Evolutionary conservation across 345 rosid genomes (phyloP).

Genomic region (Lumnitzera racemosa): DNA sequence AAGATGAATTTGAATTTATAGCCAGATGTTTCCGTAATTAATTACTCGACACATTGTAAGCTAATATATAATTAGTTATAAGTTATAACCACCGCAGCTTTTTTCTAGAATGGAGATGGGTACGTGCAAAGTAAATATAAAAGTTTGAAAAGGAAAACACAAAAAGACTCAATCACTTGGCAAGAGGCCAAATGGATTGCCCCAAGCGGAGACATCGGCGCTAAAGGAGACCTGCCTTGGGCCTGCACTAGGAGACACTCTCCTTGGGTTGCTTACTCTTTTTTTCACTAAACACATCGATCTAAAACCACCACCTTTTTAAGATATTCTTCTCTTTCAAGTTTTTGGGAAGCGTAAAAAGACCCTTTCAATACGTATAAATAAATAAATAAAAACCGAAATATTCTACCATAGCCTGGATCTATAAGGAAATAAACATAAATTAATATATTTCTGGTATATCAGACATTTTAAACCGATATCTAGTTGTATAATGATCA

Average conservation of each 20-base stretch:
- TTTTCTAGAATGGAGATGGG: no score
- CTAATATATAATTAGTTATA: no score
- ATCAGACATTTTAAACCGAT: no score
- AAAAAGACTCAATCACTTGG: not conserved
- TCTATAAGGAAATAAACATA: no score
- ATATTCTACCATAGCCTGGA: no score
- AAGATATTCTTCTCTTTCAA: constrained; percentile 8
- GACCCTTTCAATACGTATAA: constrained; percentile 10
- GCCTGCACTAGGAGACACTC: constrained; percentile 8
- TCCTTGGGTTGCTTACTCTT: constrained; percentile 23
- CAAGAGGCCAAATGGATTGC: not conserved
- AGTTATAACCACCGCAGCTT: no score
- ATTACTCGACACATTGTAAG: not conserved
- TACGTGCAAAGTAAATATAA: no score
- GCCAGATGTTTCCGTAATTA: not conserved
- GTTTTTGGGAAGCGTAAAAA: constrained; percentile 40
- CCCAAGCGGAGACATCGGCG: constrained; percentile 15
- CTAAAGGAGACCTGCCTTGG: constrained; percentile 12
- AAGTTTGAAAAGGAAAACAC: no score
- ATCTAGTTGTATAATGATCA: no score
- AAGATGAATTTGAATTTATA: not conserved
- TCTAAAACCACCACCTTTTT: not conserved
- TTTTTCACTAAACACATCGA: not conserved
- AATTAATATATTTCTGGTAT: no score
- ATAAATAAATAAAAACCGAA: not conserved